Evolutionary conservation across 495 filamentous ascomycete genomes (phyloP).

Genomic region (Aeminium ludgeri): DNA sequence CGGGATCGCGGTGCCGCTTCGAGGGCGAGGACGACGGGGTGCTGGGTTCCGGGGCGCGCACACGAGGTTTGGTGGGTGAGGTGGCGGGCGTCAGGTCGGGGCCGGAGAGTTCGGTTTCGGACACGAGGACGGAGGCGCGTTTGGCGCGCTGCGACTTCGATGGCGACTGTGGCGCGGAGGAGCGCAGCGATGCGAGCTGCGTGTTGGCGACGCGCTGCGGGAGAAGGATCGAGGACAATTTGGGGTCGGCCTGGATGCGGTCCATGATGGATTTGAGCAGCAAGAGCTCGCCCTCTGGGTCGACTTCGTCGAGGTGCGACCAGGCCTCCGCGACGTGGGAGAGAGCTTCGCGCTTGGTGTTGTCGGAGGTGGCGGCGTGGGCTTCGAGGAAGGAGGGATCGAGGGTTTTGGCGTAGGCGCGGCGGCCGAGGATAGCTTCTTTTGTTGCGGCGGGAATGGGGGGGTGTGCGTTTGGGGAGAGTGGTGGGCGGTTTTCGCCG

Average conservation of each 20-base stretch:
- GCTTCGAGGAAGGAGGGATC: conserved; percentile 70
- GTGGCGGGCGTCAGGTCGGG: conserved; percentile 4
- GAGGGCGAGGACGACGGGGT: conserved; percentile 3
- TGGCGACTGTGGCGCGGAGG: conserved; percentile 2
- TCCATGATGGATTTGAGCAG: conserved; percentile 56
- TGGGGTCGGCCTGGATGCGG: conserved; percentile 31
- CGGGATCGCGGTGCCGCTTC: conserved; percentile 6
- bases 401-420: conserved; percentile 60
- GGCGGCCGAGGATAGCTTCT: conserved; percentile 61
- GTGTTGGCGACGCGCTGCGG: conserved; percentile 15
- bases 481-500: conserved; percentile 13
- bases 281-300: conserved; percentile 81
- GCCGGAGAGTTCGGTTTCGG: neutral
- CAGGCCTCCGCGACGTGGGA: conserved; percentile 68
- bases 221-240: conserved; percentile 21
- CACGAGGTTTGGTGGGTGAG: conserved; percentile 5
- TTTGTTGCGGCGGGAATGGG: conserved; percentile 44
- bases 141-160: neutral
- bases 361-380: conserved; percentile 57
- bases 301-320: conserved; percentile 63
- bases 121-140: neutral
- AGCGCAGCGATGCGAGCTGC: conserved; percentile 12
- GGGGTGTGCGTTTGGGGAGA: conserved; percentile 11
- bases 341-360: conserved; percentile 63
- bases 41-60: neutral